These are phyloP conservation scores for Calonectria hongkongensis DNA, from an alignment of 2,329 filamentous ascomycete genomes.

Conservation along the genomic window DNA sequence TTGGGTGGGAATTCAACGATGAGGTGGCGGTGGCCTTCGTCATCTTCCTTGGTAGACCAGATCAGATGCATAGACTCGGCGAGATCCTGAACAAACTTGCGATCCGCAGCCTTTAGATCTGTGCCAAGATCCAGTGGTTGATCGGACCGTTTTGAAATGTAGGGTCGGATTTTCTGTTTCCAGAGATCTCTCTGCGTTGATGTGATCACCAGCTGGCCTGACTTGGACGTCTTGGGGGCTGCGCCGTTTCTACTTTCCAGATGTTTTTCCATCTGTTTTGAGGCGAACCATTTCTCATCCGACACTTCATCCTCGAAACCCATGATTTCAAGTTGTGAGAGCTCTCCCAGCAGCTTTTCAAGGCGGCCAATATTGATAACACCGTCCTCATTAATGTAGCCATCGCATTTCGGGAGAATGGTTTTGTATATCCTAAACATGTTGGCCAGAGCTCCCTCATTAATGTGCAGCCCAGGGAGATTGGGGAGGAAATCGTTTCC, in stretches of 20 bases:
- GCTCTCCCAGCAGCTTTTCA: slow-evolving; percentile 84
- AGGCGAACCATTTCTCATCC: slow-evolving; percentile 93
- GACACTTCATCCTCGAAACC: slow-evolving; percentile 94
- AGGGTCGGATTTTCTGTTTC: slow-evolving; percentile 86
- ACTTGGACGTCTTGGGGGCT: slow-evolving; percentile 71
- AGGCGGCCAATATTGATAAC: slow-evolving; percentile 91
- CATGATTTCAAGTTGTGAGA: slow-evolving; percentile 92
- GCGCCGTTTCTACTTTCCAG: slow-evolving; percentile 74
- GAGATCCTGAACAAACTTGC: slow-evolving; percentile 93
- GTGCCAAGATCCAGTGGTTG: slow-evolving; percentile 83
- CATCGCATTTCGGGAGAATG: slow-evolving; percentile 88
- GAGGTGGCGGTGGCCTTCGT: slow-evolving; percentile 72
- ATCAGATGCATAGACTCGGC: slow-evolving; percentile 77
- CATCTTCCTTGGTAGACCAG: slow-evolving; percentile 75
- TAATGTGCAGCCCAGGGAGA: slow-evolving; percentile 96
- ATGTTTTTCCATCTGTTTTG: slow-evolving; percentile 85
- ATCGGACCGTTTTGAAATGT: slow-evolving; percentile 81
- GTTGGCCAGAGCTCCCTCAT: slow-evolving; percentile 95
- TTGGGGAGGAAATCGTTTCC: slow-evolving; percentile 99
- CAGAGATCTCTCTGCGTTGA: slow-evolving; percentile 88
- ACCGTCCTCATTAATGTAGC: slow-evolving; percentile 97
- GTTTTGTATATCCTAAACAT: slow-evolving; percentile 99
- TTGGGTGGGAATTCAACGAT: slow-evolving; percentile 69
- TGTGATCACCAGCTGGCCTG: slow-evolving; percentile 82
- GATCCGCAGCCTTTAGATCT: slow-evolving; percentile 86